A percentile compares a stretch with the other conserved stretches of the same genome.
These are phyloP conservation scores for Cladosporium sphaerospermum DNA, from an alignment of 2,329 filamentous ascomycete genomes.

Conservation along the genomic window DNA sequence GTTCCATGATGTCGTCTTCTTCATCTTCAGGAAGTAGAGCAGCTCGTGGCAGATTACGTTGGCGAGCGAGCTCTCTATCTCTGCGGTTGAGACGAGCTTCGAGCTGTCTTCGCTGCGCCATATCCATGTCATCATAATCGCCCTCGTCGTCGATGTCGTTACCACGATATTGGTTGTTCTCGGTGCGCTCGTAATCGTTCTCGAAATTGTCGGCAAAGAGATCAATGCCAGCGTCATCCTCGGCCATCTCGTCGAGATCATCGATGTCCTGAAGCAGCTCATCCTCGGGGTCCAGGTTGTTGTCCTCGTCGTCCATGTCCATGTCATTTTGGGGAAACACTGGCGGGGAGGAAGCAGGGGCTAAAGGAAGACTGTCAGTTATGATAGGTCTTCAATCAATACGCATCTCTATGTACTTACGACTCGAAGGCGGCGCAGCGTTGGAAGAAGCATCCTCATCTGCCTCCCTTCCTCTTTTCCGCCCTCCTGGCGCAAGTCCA, in stretches of 20 bases:
- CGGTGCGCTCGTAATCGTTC: conserved; percentile 50
- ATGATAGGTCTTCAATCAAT: background rate
- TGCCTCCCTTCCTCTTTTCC: conserved; percentile 60
- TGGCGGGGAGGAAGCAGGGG: conserved; percentile 55
- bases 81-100: conserved; percentile 68
- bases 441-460: conserved; percentile 55
- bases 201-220: conserved; percentile 66
- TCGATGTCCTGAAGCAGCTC: conserved; percentile 60
- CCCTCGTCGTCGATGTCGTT: conserved; percentile 71
- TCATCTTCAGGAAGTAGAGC: conserved; percentile 64
- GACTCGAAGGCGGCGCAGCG: conserved; percentile 56
- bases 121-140: conserved; percentile 64
- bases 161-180: conserved; percentile 58
- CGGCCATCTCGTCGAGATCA: conserved; percentile 61
- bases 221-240: conserved; percentile 65
- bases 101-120: conserved; percentile 60
- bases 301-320: conserved; percentile 55
- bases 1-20: conserved; percentile 75
- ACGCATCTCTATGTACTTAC: conserved; percentile 42
- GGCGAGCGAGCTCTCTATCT: conserved; percentile 64
- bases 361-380: conserved; percentile 26
- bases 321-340: conserved; percentile 58
- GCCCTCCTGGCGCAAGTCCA: conserved; percentile 50
- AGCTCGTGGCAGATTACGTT: conserved; percentile 60
- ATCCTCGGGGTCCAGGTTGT: conserved; percentile 63